Base-by-base conservation (phyloP, 257 asterid genomes). In the Solanum medicagineum region DNA sequence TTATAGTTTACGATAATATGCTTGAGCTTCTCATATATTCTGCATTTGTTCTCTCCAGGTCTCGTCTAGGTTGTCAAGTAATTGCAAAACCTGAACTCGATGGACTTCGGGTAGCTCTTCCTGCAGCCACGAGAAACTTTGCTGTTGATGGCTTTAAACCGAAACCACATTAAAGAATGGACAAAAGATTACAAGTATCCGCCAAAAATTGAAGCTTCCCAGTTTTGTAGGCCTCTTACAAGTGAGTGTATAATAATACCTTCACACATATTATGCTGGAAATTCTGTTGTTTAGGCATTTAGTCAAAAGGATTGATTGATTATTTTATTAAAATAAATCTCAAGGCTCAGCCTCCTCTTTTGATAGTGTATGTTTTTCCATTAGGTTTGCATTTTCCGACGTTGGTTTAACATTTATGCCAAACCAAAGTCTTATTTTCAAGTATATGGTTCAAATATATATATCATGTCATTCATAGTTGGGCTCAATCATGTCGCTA, bases 71-170 rank as follows among this genome's bases (percentile, higher is more conserved):
- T 87, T 96, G 99, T 88, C 99, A 96, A 87, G 89, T 94, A 82
- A 92, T 95, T 40, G 99, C 99, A 0, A 83, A 87, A 71, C 97
- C 98, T 26, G 98, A 96, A 85, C 91, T 96, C 53, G 98, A 96
- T 77, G 98, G 99, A 54, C 92, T 96, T 57, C 93, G 96, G 26
- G 83, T 96, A 85, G 99, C 98, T 32, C 80, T 95, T 53, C 99
- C 99, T 79, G 89, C 97, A 12, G 98, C 98, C 80, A 94, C 98
- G 17, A 87, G 98, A 77, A 96, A 96, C 87, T 94, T 96, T 80
- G 99, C 99, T 5, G 98, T 96, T 81, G 99, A 96, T 83, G 99
- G 99, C 45, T 94, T 57, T 89, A 96, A 94, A 88, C 99, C 98
- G 12, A 96, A 96, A 74, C 98, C 98, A 82, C 99, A 94, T 85